Evolutionary conservation across 1,139 yeast species (phyloP).

Genomic region (Pichia inconspicua): DNA sequence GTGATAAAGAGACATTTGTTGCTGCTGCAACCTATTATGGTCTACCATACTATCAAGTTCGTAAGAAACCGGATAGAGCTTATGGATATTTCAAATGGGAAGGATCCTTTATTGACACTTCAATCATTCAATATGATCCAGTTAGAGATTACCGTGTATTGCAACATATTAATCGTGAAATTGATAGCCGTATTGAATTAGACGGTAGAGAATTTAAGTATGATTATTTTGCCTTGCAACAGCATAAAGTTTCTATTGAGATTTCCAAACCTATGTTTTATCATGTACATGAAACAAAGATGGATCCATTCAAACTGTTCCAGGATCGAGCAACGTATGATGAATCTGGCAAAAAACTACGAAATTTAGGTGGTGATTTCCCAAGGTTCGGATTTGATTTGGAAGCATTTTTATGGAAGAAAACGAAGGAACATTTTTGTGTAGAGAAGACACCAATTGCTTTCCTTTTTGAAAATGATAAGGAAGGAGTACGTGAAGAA

Average conservation of each 20-base stretch:
- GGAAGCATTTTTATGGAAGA: slow-evolving; percentile 23
- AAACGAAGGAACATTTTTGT: slow-evolving; percentile 24
- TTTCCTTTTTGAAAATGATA: slow-evolving; percentile 12
- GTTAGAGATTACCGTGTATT: slow-evolving; percentile 29
- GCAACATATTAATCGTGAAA: slow-evolving; percentile 10
- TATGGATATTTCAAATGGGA: slow-evolving; percentile 15
- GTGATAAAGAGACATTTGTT: slow-evolving; percentile 58
- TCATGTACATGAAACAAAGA: slow-evolving; percentile 38
- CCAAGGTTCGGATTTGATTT: slow-evolving; percentile 22
- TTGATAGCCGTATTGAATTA: slow-evolving; percentile 13
- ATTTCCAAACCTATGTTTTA: slow-evolving; percentile 29
- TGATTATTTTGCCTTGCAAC: slow-evolving; percentile 18
- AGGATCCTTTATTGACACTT: slow-evolving; percentile 10
- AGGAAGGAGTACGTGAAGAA: slow-evolving; percentile 9
- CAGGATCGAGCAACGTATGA: slow-evolving; percentile 18
- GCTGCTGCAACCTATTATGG: slow-evolving; percentile 48
- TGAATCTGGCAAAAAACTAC: slow-evolving; percentile 19
- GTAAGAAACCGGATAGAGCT: slow-evolving; percentile 19
- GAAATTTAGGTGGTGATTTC: slow-evolving; percentile 25
- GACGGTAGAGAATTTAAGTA: slow-evolving; percentile 15
- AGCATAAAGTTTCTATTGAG: slow-evolving; percentile 16
- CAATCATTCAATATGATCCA: slow-evolving; percentile 37
- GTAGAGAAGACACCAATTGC: slow-evolving; percentile 17
- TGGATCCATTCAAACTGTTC: slow-evolving; percentile 24
- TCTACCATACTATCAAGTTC: slow-evolving; percentile 46